Conservation (phyloP, 176 grass and related monocot species). For the Pharus latifolius region DNA sequence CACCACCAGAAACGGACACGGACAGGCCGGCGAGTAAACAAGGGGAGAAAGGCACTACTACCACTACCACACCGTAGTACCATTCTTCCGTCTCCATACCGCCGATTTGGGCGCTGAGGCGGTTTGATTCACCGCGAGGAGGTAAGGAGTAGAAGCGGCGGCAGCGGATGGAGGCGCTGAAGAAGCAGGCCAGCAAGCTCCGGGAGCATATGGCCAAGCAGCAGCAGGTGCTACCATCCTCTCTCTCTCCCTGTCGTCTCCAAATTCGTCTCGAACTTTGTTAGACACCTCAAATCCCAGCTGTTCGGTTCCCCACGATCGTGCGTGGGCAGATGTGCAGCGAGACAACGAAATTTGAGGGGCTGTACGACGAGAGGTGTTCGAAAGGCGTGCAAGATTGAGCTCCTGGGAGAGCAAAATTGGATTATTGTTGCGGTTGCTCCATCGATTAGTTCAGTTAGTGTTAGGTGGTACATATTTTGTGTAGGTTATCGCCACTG, state of each 20-base stretch:
- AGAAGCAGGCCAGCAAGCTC: conserved; percentile 80
- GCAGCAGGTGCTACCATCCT: conserved; percentile 47
- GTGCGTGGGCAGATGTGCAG: background rate
- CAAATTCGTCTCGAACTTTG: background rate
- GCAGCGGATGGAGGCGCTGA: conserved; percentile 71
- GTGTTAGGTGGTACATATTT: background rate
- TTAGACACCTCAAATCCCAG: background rate
- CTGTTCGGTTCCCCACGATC: background rate
- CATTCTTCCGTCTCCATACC: too few species aligned
- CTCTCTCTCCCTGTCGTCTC: background rate
- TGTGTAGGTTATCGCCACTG: background rate
- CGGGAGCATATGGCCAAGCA: conserved; percentile 90
- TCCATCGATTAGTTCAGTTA: background rate
- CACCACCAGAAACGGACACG: too few species aligned
- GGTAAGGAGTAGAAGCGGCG: too few species aligned
- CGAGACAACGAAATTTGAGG: conserved; percentile 13
- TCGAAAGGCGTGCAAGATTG: background rate
- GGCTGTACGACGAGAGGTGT: background rate
- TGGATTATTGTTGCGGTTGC: background rate
- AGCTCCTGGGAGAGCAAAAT: too few species aligned
- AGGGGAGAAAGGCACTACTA: too few species aligned
- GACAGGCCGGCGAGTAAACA: too few species aligned
- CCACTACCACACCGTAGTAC: too few species aligned
- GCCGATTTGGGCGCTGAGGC: too few species aligned
- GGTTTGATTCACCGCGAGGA: too few species aligned